These are phyloP conservation scores for Perkinsus olseni DNA, from an alignment of 169 alveolate genomes.

Conservation along the genomic window DNA sequence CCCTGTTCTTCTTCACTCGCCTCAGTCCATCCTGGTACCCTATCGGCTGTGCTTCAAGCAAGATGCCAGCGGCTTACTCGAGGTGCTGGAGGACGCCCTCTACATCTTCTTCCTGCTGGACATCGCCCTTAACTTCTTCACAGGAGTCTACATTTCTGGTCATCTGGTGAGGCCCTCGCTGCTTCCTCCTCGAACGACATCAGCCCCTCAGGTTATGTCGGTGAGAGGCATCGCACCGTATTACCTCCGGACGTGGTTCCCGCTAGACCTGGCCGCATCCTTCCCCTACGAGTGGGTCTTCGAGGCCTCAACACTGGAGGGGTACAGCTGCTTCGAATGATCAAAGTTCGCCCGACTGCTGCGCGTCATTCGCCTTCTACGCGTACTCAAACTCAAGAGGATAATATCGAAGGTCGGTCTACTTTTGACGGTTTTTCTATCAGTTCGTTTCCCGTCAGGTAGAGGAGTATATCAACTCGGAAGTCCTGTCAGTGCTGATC, in stretches of 20 bases:
- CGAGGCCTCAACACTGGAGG: neutral
- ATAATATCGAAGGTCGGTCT: neutral
- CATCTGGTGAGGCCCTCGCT: neutral
- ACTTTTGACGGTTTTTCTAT: neutral
- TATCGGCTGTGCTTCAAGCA: neutral
- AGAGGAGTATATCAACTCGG: constrained; percentile 41
- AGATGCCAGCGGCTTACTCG: neutral
- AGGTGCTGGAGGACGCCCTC: neutral
- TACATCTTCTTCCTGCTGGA: neutral
- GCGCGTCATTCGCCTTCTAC: neutral
- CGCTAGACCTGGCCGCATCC: neutral
- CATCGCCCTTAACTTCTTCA: neutral
- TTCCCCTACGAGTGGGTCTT: neutral
- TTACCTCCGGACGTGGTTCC: neutral
- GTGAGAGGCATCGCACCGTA: neutral
- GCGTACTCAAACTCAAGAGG: neutral
- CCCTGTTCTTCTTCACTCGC: neutral
- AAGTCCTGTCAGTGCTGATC: constrained; percentile 23
- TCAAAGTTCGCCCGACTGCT: neutral
- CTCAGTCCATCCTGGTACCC: neutral
- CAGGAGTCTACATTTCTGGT: neutral
- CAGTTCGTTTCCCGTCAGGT: constrained; percentile 19
- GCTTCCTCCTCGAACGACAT: neutral
- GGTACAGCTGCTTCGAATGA: neutral
- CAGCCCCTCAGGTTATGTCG: neutral